These are phyloP conservation scores for Agaricus subrufescens DNA, from an alignment of 768 basidiomycete genomes.

Conservation along the genomic window DNA sequence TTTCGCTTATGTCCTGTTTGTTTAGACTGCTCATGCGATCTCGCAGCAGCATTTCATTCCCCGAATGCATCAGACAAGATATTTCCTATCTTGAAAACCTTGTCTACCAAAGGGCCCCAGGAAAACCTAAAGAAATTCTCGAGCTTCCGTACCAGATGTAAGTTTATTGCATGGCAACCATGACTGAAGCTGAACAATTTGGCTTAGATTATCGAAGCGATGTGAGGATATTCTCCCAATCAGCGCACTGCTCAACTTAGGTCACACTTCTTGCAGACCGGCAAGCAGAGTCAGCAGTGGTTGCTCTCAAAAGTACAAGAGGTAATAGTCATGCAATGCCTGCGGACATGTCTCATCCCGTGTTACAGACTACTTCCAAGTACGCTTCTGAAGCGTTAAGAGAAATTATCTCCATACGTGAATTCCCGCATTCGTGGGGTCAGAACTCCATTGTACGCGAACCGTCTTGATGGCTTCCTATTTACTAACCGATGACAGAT, in stretches of 20 bases:
- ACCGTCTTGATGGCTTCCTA: not conserved
- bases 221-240: slow-evolving; percentile 31
- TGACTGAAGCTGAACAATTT: slow-evolving; percentile 8
- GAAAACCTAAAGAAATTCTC: slow-evolving; percentile 63
- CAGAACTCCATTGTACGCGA: slow-evolving; percentile 71
- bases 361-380: slow-evolving; percentile 54
- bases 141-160: slow-evolving; percentile 72
- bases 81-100: slow-evolving; percentile 54
- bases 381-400: slow-evolving; percentile 55
- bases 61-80: slow-evolving; percentile 58
- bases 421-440: slow-evolving; percentile 80
- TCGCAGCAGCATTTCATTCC: slow-evolving; percentile 46
- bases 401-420: slow-evolving; percentile 55
- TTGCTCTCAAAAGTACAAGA: slow-evolving; percentile 61
- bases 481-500: slow-evolving; percentile 41
- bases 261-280: slow-evolving; percentile 42
- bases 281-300: slow-evolving; percentile 76
- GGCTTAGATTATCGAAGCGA: slow-evolving; percentile 49
- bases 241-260: too few relatives aligned
- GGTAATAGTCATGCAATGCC: slow-evolving; percentile 29
- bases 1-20: slow-evolving; percentile 11
- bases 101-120: slow-evolving; percentile 62
- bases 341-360: slow-evolving; percentile 4
- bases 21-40: slow-evolving; percentile 10
- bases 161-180: slow-evolving; percentile 15